These are phyloP conservation scores for Ganoderma lucidum DNA, from an alignment of 1,284 basidiomycete species.

Conservation along the genomic window DNA sequence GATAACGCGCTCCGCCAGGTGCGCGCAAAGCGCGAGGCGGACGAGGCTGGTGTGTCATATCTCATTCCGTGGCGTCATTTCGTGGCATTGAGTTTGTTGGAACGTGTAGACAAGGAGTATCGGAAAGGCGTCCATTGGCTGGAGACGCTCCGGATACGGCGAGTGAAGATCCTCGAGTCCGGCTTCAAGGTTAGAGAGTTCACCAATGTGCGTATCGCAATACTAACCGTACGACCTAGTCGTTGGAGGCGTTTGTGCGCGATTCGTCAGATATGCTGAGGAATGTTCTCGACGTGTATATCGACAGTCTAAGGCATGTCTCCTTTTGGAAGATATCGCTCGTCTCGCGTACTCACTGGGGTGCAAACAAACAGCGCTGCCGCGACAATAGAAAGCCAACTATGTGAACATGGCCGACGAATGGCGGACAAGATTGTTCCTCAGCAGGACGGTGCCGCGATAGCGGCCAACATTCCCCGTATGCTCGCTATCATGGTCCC, in stretches of 20 bases:
- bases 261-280: constrained; percentile 78
- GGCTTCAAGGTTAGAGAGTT: constrained; percentile 72
- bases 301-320: constrained; percentile 78
- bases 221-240: constrained; percentile 52
- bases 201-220: not conserved
- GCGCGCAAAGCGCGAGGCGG: constrained; percentile 88
- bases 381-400: constrained; percentile 70
- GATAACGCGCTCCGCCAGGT: constrained; percentile 77
- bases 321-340: constrained; percentile 9
- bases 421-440: constrained; percentile 74
- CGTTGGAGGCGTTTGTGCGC: constrained; percentile 80
- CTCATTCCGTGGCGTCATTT: not conserved
- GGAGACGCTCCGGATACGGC: constrained; percentile 88
- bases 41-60: constrained; percentile 79
- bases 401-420: constrained; percentile 63
- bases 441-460: constrained; percentile 68
- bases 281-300: constrained; percentile 72
- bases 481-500: constrained; percentile 70
- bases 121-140: constrained; percentile 92
- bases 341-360: not conserved
- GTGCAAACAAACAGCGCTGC: constrained; percentile 62
- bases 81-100: not conserved
- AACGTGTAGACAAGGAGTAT: constrained; percentile 84
- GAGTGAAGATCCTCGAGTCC: constrained; percentile 84
- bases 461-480: constrained; percentile 63